Percentiles rank a stretch among this genome's conserved stretches.
phyloP scores from a whole-genome alignment of 257 asterid genomes.

The Coffea eugenioides region DNA sequence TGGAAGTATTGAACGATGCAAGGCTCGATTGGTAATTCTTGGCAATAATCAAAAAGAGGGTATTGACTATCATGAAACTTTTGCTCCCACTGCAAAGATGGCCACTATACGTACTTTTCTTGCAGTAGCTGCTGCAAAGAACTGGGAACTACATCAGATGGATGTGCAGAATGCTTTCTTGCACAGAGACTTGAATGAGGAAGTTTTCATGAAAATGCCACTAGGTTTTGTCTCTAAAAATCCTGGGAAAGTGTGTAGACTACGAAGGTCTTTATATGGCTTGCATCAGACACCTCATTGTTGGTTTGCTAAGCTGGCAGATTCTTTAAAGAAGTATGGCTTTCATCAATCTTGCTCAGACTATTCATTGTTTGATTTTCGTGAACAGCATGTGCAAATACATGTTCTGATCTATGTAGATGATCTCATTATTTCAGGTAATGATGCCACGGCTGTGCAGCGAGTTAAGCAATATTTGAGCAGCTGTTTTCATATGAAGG shows the following conservation, averaged over 20 bases:
- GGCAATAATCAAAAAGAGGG: background rate
- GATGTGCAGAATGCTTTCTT: background rate
- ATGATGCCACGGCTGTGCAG: background rate
- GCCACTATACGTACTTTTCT: background rate
- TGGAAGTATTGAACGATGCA: background rate
- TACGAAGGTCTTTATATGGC: background rate
- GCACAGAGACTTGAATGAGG: background rate
- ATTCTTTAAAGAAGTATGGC: background rate
- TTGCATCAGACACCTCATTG: background rate
- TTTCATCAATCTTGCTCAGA: background rate
- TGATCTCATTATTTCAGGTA: background rate
- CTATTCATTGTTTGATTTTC: background rate
- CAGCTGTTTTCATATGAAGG: background rate
- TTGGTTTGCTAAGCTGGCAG: background rate
- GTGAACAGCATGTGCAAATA: background rate
- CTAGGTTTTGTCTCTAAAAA: background rate
- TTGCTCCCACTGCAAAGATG: background rate
- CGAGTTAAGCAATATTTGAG: background rate
- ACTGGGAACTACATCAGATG: background rate
- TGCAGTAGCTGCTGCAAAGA: background rate
- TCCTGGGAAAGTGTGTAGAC: background rate
- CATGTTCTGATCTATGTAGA: background rate
- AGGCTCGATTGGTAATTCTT: background rate
- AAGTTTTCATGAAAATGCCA: background rate
- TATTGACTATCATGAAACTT: background rate